These are phyloP conservation scores for Xylaria arbuscula DNA, from an alignment of 2,329 filamentous ascomycete genomes.

Conservation along the genomic window DNA sequence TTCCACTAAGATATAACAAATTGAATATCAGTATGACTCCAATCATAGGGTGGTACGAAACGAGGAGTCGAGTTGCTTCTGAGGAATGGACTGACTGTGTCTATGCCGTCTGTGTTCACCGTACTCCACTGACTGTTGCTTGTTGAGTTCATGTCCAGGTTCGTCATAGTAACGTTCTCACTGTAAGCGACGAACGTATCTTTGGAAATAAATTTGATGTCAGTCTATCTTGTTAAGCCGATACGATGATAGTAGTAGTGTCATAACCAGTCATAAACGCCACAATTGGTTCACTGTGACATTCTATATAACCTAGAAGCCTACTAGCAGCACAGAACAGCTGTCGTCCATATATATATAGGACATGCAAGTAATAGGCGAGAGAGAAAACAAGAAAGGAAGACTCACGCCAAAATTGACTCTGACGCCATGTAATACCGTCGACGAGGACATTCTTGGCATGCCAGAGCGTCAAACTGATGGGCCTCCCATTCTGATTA, in stretches of 20 bases:
- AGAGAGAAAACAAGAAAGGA: constrained; percentile 42
- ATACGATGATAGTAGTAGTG: background rate
- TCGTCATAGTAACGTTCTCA: constrained; percentile 63
- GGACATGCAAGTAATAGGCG: background rate
- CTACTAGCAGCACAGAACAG: background rate
- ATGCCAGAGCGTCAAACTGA: constrained; percentile 58
- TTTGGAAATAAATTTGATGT: constrained; percentile 13
- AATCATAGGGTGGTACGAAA: background rate
- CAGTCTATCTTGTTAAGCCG: background rate
- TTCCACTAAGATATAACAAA: constrained; percentile 52
- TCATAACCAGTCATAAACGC: background rate
- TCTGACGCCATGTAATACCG: constrained; percentile 57
- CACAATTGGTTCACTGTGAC: background rate
- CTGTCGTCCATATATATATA: background rate
- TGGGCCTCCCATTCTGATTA: constrained; percentile 59
- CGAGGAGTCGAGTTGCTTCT: background rate
- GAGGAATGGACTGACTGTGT: constrained; percentile 48
- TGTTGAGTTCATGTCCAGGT: constrained; percentile 62
- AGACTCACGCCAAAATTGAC: constrained; percentile 61
- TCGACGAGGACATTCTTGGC: constrained; percentile 59
- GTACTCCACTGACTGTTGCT: constrained; percentile 58
- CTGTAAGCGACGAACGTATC: constrained; percentile 55
- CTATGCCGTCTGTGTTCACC: constrained; percentile 62
- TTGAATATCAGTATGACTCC: constrained; percentile 6
- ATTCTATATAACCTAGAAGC: background rate